A percentile compares a stretch with the other conserved stretches of the same genome.
Conservation (phyloP, 2,329 filamentous ascomycete species). For the Xylaria sp. region DNA sequence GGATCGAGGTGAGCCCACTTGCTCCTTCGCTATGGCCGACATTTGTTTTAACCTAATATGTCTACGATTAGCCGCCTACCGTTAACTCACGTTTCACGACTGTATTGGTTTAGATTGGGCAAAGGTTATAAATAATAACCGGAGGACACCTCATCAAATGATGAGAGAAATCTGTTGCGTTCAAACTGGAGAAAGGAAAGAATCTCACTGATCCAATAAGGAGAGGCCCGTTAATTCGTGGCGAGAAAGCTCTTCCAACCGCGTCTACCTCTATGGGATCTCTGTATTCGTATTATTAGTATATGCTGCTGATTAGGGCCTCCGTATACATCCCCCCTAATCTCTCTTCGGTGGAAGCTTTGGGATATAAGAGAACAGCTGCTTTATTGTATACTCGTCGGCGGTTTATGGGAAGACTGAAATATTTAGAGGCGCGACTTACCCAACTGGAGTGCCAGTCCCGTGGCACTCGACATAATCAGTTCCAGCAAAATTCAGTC, state of each 20-base stretch:
- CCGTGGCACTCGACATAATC: neutral
- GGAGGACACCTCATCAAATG: neutral
- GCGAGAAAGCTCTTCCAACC: neutral
- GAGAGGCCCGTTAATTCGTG: neutral
- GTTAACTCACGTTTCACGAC: too few relatives aligned
- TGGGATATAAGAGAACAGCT: too few relatives aligned
- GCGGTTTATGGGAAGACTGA: too few relatives aligned
- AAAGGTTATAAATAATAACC: neutral
- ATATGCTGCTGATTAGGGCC: too few relatives aligned
- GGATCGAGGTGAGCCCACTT: conserved; percentile 36
- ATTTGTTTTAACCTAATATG: conserved; percentile 31
- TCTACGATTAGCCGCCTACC: too few relatives aligned
- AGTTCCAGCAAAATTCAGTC: conserved; percentile 32
- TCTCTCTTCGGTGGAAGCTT: too few relatives aligned
- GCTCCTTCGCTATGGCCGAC: conserved; percentile 40
- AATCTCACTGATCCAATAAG: neutral
- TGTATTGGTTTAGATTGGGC: too few relatives aligned
- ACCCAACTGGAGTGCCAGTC: conserved; percentile 6
- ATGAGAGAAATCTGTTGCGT: too few relatives aligned
- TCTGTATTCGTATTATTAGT: neutral
- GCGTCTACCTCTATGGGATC: conserved; percentile 9
- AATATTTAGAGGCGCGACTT: too few relatives aligned
- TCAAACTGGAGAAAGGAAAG: too few relatives aligned
- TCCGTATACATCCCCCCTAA: too few relatives aligned
- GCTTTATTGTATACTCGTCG: too few relatives aligned